These are phyloP conservation scores for Polysphondylium violaceum DNA, from an alignment of 78 protist genomes.

Conservation along the genomic window DNA sequence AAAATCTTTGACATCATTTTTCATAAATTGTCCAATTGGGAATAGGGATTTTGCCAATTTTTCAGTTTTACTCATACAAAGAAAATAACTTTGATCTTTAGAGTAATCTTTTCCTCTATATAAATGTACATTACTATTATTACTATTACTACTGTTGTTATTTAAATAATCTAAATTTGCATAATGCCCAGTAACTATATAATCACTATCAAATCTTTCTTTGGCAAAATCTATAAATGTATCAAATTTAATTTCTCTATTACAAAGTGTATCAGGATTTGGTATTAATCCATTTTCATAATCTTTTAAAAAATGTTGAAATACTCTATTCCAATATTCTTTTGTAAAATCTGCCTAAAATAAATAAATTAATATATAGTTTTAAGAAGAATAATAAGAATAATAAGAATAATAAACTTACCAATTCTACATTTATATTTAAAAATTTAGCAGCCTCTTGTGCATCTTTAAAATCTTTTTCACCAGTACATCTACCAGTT, in stretches of 20 bases:
- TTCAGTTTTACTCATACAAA: conserved; percentile 55
- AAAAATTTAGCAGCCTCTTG: conserved; percentile 61
- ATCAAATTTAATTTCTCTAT: conserved; percentile 89
- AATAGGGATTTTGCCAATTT: conserved; percentile 55
- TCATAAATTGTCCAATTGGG: conserved; percentile 81
- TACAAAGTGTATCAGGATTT: conserved; percentile 92
- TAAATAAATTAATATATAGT: too few relatives aligned
- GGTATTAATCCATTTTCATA: conserved; percentile 88
- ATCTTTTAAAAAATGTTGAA: conserved; percentile 79
- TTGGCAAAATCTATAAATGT: conserved; percentile 67
- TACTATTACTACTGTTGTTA: not conserved
- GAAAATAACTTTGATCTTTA: conserved; percentile 91
- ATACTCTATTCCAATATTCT: conserved; percentile 93
- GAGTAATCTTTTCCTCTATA: conserved; percentile 17
- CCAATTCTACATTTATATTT: conserved; percentile 27
- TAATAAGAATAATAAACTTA: not conserved
- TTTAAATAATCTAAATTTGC: conserved; percentile 45
- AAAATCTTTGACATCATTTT: conserved; percentile 24
- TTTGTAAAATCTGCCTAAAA: conserved; percentile 75
- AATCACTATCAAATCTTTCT: conserved; percentile 60
- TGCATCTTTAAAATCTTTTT: conserved; percentile 79
- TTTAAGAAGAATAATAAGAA: not conserved
- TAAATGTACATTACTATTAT: not conserved
- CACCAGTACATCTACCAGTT: conserved; percentile 80
- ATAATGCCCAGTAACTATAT: conserved; percentile 86